phyloP scores from a whole-genome alignment of 495 filamentous ascomycete species.

The Penicillium canescens region DNA sequence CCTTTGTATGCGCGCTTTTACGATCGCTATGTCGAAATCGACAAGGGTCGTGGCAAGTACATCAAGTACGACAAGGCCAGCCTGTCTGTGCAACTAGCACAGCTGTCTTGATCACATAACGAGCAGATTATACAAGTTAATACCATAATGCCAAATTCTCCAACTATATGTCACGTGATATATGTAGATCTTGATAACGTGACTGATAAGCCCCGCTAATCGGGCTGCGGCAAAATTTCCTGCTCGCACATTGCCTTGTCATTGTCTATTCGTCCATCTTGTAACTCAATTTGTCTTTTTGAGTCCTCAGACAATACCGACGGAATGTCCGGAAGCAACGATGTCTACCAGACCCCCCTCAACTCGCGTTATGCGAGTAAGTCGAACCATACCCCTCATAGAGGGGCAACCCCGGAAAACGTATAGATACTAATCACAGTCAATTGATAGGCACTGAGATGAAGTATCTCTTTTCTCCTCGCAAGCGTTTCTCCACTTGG shows the following conservation, averaged over 20 bases:
- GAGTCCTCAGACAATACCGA: constrained; percentile 12
- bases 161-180: constrained; percentile 14
- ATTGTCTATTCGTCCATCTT: constrained; percentile 13
- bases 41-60: constrained; percentile 96
- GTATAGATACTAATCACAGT: constrained; percentile 18
- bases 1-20: constrained; percentile 94
- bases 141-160: constrained; percentile 8
- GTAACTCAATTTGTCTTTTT: constrained; percentile 26
- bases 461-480: constrained; percentile 66
- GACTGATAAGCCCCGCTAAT: constrained; percentile 45
- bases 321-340: constrained; percentile 61
- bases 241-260: constrained; percentile 23
- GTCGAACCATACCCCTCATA: constrained; percentile 21
- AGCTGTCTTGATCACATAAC: constrained; percentile 25
- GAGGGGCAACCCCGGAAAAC: constrained; percentile 10
- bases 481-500: constrained; percentile 74
- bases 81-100: constrained; percentile 48
- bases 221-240: constrained; percentile 36
- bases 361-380: constrained; percentile 72
- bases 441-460: constrained; percentile 45
- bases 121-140: constrained; percentile 1
- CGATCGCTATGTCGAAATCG: constrained; percentile 96
- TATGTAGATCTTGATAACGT: constrained; percentile 37
- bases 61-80: constrained; percentile 89
- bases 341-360: constrained; percentile 72